Percentiles rank a stretch among this genome's conserved stretches.
Evolutionary conservation across 2,329 filamentous ascomycete genomes (phyloP).

Genomic region (Pseudogymnoascus sp.): DNA sequence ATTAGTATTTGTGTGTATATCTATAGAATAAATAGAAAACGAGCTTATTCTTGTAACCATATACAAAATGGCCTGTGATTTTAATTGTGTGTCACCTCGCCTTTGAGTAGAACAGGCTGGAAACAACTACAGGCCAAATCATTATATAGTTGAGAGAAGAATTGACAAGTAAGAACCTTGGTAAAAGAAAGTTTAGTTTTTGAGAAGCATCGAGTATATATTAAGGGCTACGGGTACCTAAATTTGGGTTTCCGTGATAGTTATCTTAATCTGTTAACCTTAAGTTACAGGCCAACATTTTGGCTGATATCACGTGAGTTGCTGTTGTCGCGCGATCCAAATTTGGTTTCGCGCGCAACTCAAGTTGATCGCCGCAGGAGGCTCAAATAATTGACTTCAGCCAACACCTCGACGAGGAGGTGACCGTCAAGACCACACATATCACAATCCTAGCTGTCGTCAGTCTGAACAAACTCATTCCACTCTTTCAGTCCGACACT

Average conservation of each 20-base stretch:
- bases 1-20: conserved; percentile 26
- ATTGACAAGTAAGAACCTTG: conserved; percentile 1
- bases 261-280: neutral
- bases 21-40: neutral
- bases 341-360: neutral
- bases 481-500: neutral
- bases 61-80: neutral
- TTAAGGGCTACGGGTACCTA: neutral
- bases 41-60: neutral
- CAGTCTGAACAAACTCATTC: neutral
- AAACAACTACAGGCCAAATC: neutral
- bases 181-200: too few species aligned
- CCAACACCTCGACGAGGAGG: conserved; percentile 6
- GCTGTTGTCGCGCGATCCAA: neutral
- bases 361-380: neutral
- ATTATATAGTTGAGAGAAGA: neutral
- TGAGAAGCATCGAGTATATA: neutral
- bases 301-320: neutral
- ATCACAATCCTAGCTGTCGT: neutral
- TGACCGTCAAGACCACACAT: neutral
- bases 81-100: neutral
- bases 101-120: neutral
- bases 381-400: conserved; percentile 3
- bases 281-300: neutral
- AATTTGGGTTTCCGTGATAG: neutral